Base-by-base conservation (phyloP, 2,329 filamentous ascomycete species). In the Alternaria infectoria region DNA sequence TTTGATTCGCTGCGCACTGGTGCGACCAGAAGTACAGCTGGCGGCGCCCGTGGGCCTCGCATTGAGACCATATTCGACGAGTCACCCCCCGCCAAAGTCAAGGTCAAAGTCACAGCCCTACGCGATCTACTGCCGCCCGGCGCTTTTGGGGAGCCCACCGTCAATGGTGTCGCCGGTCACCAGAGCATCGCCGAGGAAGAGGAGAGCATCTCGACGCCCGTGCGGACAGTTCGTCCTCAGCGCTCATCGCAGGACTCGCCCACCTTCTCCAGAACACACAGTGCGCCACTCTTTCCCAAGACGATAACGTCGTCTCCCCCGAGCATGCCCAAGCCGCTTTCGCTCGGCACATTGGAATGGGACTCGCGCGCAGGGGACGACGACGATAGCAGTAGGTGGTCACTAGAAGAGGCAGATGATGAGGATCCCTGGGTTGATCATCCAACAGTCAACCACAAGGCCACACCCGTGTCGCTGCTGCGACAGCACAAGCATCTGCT, bases 41-140 rank as follows among this genome's bases (percentile, higher is more conserved):
- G 72, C 63, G 87, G 88, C 32, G 86, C 89, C 50, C 89, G 92
- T 74, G 91, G 90, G 26, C 90, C 91, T 15, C 82, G 85, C 52
- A 88, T 93, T 54, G 91, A 93, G 74, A 92, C 89, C 23, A 91
- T 93, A 83, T 94, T 93, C 78, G 91, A 94, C 79, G 91, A 94
- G 71, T 92, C 91, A 13, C 90, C 90, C 36, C 73, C 79, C 49
- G 78, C 76, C 50, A 82, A 82, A 66, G 73, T 79, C 64, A 83
- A 81, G 66, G 73, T 79, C 64, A 83, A 81, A 69, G 70, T 83
- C 55, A 76, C 81, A 57, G 79, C 80, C 59, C 76, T 87, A 49
- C 81, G 83, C 61, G 83, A 86, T 67, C 77, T 86, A 17, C 77
- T 86, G 9, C 82, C 82, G 28, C 80, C 82, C 56, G 82, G 82